Base-by-base conservation (phyloP, 2,329 filamentous ascomycete species). In the Metarhizium humberi region DNA sequence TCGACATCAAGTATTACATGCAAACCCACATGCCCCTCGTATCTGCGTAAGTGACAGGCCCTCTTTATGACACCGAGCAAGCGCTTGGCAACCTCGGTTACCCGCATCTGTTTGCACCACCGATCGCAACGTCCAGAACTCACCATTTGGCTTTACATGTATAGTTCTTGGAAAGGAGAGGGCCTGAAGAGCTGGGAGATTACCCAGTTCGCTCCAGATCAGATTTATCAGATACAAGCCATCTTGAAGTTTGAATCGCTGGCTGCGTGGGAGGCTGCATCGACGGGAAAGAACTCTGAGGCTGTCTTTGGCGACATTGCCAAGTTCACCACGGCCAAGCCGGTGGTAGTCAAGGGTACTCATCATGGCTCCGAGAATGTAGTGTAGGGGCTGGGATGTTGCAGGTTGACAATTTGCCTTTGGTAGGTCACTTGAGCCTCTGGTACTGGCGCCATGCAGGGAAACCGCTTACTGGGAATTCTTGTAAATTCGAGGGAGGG, bases 11-110 rank as follows among this genome's bases (percentile, higher is more conserved):
- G 18, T 66, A 66, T 47, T 66, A 66, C 50, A 32, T 64, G 7
- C 57, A 61, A 48, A 63, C 53, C 34, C 63, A 66, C 45, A 65
- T 66, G 63, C 61, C 63, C 52, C 59, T 66, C 11, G 61, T 61
- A 8, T 36, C 53, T 30, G 46, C 56, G 63, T 65, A 53, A 53
- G 62, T 61, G 30, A 36, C n/a, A 25, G 13, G 4, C 29, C 29
- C 14, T 25, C 2, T 16, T 5, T 16, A 11, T 16, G 8, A 11
- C 20, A 11, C 38, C 34, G 30, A n/a, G 16, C 3, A 11, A 11
- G n/a, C 18, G n/a, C 42, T 16, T 18, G 3, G 3, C n/a, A 45
- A 43, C 40, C 40, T 43, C 40, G 40, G 16, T 13, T 20, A 45
- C 2, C 51, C 29, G 8, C 11, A 40, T 13, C 8, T 14, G 11